Evolutionary conservation across 2,329 filamentous ascomycete genomes (phyloP).

Genomic region (Bipolaris bicolor): DNA sequence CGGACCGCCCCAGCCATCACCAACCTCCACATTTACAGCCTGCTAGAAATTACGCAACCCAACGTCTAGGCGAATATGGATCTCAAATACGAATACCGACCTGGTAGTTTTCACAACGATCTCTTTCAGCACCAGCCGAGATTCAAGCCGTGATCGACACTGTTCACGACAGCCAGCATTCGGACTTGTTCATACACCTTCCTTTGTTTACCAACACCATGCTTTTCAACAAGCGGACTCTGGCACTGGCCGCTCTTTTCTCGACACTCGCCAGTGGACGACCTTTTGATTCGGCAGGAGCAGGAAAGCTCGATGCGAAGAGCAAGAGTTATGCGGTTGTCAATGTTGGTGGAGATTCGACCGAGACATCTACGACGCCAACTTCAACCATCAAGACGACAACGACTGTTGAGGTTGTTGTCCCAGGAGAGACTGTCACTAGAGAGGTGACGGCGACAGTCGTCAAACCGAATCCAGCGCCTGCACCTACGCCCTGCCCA

Average conservation of each 20-base stretch:
- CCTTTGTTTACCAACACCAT: slow-evolving; percentile 27
- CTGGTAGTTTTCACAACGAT: slow-evolving; percentile 13
- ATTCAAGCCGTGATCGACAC: slow-evolving; percentile 14
- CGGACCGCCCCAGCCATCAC: slow-evolving; percentile 31
- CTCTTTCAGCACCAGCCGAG: slow-evolving; percentile 17
- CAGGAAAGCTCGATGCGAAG: slow-evolving; percentile 27
- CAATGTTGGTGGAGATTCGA: slow-evolving; percentile 49
- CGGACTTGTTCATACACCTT: slow-evolving; percentile 11
- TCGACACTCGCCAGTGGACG: slow-evolving; percentile 32
- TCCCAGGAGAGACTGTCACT: slow-evolving; percentile 31
- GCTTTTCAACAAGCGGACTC: slow-evolving; percentile 31
- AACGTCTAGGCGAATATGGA: slow-evolving; percentile 24
- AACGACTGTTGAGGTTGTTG: slow-evolving; percentile 36
- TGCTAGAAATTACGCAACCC: slow-evolving; percentile 26
- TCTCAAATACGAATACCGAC: slow-evolving; percentile 24
- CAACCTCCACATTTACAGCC: slow-evolving; percentile 42
- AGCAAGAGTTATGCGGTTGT: slow-evolving; percentile 48
- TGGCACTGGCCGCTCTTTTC: slow-evolving; percentile 30
- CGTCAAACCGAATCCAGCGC: slow-evolving; percentile 16
- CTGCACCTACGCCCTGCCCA: slow-evolving; percentile 20
- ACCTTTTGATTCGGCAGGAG: slow-evolving; percentile 33
- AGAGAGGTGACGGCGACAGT: slow-evolving; percentile 33
- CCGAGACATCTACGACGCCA: slow-evolving; percentile 23
- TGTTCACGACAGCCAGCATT: slow-evolving; percentile 17
- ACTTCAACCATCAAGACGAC: slow-evolving; percentile 35